Base-by-base conservation (phyloP, 108 stramenopile genomes). In the Fragilariopsis cylindrus region DNA sequence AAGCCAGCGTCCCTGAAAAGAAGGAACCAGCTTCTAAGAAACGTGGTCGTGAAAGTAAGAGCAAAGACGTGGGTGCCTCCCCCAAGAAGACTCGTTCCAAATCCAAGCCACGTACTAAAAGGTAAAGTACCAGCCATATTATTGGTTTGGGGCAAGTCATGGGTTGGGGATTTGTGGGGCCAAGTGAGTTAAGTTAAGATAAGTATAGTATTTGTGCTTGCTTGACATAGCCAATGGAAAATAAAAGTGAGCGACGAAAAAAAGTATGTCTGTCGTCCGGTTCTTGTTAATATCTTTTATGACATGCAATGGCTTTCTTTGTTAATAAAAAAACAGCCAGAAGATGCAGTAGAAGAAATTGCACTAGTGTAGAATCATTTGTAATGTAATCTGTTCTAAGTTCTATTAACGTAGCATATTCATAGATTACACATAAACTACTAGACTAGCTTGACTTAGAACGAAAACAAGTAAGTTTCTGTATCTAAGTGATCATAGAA, bases 31-130 rank as follows among this genome's bases (percentile, higher is more conserved):
- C 30, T 19, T 11, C 63, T 11, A 65, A 65, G 63, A 67, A 67
- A 49, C 65, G 65, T 44, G 43, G 42, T 49, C 65, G 65, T 7
- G 13, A 13, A 45, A 49, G 9, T 18, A 67, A 44, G 12, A 42
- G 12, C 13, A 13, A 7, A 13, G 65, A 4, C 48, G 41, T 47
- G n/a, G 41, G 47, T 16, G 11, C 65, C 15, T 53, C 52, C 15
- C 15, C 52, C 13, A 67, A 67, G 65, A 67, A 67, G 43, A 67
- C 46, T 15, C 65, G 60, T 40, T 62, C 60, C 39, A 62, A 11
- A 43, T 62, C 60, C 60, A 62, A 62, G 39, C 7, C 60, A 15
- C 19, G 60, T n/a, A 48, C 65, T 42, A 48, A 47, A 48, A 67
- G 48, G 40, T 67, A 48, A 67, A 48, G 11, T 7, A 12, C 39